phyloP scores from a whole-genome alignment of 352 stramenopile species.

The Phytophthora litchii region DNA sequence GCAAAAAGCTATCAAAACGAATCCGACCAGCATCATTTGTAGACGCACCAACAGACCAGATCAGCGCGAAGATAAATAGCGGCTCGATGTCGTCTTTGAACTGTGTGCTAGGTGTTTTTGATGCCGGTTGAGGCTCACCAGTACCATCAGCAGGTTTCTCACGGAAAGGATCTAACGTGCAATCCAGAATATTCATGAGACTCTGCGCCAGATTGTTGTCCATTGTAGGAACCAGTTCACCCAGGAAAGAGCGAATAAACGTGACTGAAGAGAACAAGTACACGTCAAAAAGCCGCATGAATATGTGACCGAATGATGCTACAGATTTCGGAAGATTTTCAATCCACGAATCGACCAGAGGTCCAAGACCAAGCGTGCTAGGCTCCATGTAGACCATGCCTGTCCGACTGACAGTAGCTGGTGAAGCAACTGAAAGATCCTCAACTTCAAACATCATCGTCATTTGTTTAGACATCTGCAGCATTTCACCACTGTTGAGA shows the following conservation, averaged over 20 bases:
- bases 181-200: slow-evolving; percentile 94
- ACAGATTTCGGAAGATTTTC: slow-evolving; percentile 59
- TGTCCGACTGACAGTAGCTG: slow-evolving; percentile 93
- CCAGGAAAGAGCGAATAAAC: slow-evolving; percentile 88
- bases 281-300: slow-evolving; percentile 88
- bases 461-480: slow-evolving; percentile 96
- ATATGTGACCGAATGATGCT: slow-evolving; percentile 35
- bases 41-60: slow-evolving; percentile 93
- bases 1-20: slow-evolving; percentile 91
- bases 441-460: slow-evolving; percentile 99
- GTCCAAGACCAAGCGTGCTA: slow-evolving; percentile 86
- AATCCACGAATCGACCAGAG: slow-evolving; percentile 92
- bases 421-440: slow-evolving; percentile 93
- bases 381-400: slow-evolving; percentile 98
- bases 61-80: slow-evolving; percentile 92
- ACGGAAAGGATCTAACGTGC: slow-evolving; percentile 77
- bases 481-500: slow-evolving; percentile 93
- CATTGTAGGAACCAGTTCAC: slow-evolving; percentile 91
- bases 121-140: slow-evolving; percentile 49
- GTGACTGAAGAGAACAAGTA: slow-evolving; percentile 89
- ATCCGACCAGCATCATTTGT: slow-evolving; percentile 87
- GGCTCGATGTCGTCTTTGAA: slow-evolving; percentile 85
- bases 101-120: slow-evolving; percentile 39
- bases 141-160: slow-evolving; percentile 53
- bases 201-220: slow-evolving; percentile 93